phyloP scores from a whole-genome alignment of 768 basidiomycete species.

The Coprinellus micaceus region DNA sequence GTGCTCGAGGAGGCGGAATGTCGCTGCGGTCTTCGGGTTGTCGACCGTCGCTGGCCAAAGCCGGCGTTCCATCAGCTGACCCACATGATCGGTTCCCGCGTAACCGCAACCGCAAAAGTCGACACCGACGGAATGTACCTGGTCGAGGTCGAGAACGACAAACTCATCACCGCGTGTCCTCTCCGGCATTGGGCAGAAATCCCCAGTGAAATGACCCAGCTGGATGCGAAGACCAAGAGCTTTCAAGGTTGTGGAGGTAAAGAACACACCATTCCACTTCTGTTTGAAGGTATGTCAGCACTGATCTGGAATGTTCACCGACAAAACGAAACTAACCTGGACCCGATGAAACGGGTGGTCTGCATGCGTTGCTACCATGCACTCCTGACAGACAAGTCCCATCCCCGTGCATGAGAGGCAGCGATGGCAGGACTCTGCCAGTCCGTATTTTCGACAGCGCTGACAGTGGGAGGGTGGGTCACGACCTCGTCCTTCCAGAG shows the following conservation, averaged over 20 bases:
- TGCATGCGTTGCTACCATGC: neutral
- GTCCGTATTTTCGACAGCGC: neutral
- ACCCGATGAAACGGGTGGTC: neutral
- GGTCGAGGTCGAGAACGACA: slow-evolving; percentile 22
- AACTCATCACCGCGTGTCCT: slow-evolving; percentile 18
- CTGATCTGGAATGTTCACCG: too few relatives aligned
- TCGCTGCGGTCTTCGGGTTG: slow-evolving; percentile 23
- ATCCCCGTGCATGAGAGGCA: neutral
- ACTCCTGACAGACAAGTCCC: neutral
- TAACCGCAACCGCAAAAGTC: slow-evolving; percentile 29
- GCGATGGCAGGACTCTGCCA: neutral
- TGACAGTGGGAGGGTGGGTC: neutral
- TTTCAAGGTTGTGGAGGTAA: neutral
- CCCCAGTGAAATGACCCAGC: neutral
- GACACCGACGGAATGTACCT: slow-evolving; percentile 25
- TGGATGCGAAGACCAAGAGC: neutral
- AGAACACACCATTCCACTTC: neutral
- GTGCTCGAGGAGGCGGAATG: slow-evolving; percentile 20
- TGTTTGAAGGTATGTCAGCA: too few relatives aligned
- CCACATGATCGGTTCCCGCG: slow-evolving; percentile 3
- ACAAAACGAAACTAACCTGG: neutral
- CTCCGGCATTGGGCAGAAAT: slow-evolving; percentile 16
- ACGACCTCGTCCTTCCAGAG: slow-evolving; percentile 5
- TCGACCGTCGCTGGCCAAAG: slow-evolving; percentile 22
- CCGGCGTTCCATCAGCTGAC: slow-evolving; percentile 28